phyloP scores from a whole-genome alignment of 2,329 filamentous ascomycete genomes.

The Sclerotinia nivalis region DNA sequence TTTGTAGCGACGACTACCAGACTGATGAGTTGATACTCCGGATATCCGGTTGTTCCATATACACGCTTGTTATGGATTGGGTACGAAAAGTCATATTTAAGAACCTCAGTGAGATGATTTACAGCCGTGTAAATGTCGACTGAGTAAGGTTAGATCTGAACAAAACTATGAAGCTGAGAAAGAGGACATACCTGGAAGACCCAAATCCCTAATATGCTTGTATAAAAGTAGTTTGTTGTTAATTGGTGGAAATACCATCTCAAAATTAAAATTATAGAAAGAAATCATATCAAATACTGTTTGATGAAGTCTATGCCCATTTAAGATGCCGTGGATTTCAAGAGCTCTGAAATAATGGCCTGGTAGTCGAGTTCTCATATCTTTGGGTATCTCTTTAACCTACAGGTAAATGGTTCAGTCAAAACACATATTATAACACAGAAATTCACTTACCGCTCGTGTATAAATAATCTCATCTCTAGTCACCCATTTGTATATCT shows the following conservation, averaged over 20 bases:
- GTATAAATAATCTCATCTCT: constrained; percentile 71
- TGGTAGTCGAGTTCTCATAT: constrained; percentile 67
- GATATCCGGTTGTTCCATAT: constrained; percentile 56
- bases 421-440: neutral
- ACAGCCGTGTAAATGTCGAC: constrained; percentile 65
- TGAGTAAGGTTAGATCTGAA: constrained; percentile 43
- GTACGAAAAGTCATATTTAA: constrained; percentile 58
- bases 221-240: constrained; percentile 70
- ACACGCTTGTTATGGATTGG: constrained; percentile 49
- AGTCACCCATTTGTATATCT: constrained; percentile 69
- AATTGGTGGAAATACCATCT: constrained; percentile 69
- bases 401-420: constrained; percentile 35
- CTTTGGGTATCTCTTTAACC: constrained; percentile 59
- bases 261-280: constrained; percentile 67
- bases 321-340: constrained; percentile 51
- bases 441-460: constrained; percentile 54
- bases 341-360: constrained; percentile 60
- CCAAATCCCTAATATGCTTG: constrained; percentile 68
- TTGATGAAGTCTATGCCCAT: constrained; percentile 62
- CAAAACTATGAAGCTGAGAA: neutral
- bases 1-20: constrained; percentile 77
- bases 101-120: constrained; percentile 49
- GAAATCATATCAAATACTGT: constrained; percentile 61
- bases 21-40: constrained; percentile 73
- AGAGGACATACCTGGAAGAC: constrained; percentile 66